Evolutionary conservation across 306 rosid species (phyloP), one percentile per base, ranked within the genome.

Genomic region (Sicyos edulis): DNA sequence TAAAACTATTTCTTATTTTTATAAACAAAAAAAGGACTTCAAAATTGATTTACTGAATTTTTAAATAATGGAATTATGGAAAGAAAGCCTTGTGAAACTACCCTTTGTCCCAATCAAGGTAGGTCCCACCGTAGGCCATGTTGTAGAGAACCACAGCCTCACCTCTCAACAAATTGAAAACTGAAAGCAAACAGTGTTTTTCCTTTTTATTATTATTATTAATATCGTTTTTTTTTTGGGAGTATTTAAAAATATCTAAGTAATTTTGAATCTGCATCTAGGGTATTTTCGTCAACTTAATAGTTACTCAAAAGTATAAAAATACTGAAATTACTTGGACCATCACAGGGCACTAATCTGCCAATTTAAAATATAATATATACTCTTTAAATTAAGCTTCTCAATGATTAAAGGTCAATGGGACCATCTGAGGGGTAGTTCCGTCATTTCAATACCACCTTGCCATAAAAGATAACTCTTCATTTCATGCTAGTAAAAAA

Each of bases 331-430:
- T 62, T 71, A 78, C 74, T 71, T 79, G 71, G 84, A 83, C 82
- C 82, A 75, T 61, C 78, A 85, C 83, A 77, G 87, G 81, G 90
- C 88, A 76, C 70, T 40, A 40, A 40, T 40, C 45, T 40, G 8
- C 45, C 45, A 6, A 82, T 20, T 75, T 69, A 78, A 78, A 75
- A 75, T 82, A 85, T 78, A 76, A 73, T 78, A 71, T 68, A 80
- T 19, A 61, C 34, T 4, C 44, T 47, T 67, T 54, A 78, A 82
- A 84, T 86, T 88, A 80, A 40, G 83, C 87, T 84, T 84, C 57
- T 86, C 88, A 87, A 88, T 87, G 92, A 91, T 88, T 91, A 85
- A 87, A 85, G 91, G 88, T 87, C 95, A 93, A 87, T 90, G 91
- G 81, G 71, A 79, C 77, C 90, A 86, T 83, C 91, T 84, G 83